Evolutionary conservation across 768 basidiomycete species (phyloP).

Genomic region (Psilocybe subaeruginosa): DNA sequence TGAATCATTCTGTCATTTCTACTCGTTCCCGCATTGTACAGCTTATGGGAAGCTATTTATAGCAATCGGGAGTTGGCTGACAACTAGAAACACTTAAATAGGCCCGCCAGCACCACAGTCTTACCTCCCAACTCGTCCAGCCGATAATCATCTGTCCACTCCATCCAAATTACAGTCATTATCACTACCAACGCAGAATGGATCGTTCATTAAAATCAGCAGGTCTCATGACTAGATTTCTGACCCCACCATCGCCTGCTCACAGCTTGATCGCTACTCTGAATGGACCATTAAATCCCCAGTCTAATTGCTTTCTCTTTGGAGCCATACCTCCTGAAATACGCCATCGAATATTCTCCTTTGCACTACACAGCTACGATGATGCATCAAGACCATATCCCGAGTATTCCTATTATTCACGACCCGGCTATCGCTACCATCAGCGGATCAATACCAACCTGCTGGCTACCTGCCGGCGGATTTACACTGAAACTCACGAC

Average conservation of each 20-base stretch:
- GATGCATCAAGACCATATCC: conserved; percentile 10
- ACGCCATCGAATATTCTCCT: conserved; percentile 11
- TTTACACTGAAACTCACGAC: conserved; percentile 14
- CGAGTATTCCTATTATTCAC: conserved; percentile 2
- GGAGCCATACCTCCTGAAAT: conserved; percentile 10
- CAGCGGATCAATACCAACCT: conserved; percentile 10
- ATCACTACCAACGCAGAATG: no score
- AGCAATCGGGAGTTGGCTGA: no score
- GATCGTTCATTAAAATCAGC: no score
- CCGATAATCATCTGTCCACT: no score
- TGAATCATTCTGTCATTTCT: no score
- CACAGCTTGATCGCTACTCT: conserved; percentile 11
- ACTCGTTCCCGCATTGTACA: no score
- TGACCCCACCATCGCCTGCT: not conserved
- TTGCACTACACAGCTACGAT: conserved; percentile 13
- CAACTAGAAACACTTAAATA: no score
- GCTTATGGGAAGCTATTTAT: no score
- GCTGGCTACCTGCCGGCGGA: conserved; percentile 14
- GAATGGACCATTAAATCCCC: not conserved
- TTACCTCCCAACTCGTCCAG: no score
- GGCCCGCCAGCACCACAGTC: no score
- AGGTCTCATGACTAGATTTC: no score
- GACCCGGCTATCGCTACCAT: conserved; percentile 12
- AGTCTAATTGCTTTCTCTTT: conserved; percentile 9
- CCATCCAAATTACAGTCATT: no score